These are phyloP conservation scores for Penicillium pancosmium DNA, from an alignment of 495 filamentous ascomycete species.

Conservation along the genomic window DNA sequence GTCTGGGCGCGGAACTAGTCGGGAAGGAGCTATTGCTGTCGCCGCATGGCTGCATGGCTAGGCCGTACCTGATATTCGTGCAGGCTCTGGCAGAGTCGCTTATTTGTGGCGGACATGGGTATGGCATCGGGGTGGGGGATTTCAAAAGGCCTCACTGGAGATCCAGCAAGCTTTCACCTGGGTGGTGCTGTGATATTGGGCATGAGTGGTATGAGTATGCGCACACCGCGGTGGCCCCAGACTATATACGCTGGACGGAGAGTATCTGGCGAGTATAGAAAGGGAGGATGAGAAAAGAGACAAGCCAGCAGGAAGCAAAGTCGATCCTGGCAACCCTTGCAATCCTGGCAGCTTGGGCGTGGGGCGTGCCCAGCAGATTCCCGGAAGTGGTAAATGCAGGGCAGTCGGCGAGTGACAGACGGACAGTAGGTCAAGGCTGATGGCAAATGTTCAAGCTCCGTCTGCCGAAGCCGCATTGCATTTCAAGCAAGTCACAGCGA, in stretches of 20 bases:
- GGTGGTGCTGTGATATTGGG: not conserved
- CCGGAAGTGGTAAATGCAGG: slow-evolving; percentile 28
- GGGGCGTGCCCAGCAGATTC: slow-evolving; percentile 6
- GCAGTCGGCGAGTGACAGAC: slow-evolving; percentile 14
- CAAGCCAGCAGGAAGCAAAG: not conserved
- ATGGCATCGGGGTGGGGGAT: not conserved
- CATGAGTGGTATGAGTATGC: not conserved
- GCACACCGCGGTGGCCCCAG: not conserved
- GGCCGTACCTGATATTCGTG: slow-evolving; percentile 18
- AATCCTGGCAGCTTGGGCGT: not conserved
- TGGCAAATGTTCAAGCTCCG: not conserved
- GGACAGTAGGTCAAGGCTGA: not conserved
- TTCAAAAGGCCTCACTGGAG: slow-evolving; percentile 4
- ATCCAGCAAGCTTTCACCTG: slow-evolving; percentile 2
- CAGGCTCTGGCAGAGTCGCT: slow-evolving; percentile 21
- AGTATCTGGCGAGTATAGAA: not conserved
- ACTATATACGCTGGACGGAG: not conserved
- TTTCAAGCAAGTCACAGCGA: slow-evolving; percentile 1
- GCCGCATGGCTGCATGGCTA: slow-evolving; percentile 3
- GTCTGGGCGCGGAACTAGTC: slow-evolving; percentile 6
- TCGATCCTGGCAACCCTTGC: not conserved
- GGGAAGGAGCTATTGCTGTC: slow-evolving; percentile 3
- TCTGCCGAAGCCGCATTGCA: not conserved
- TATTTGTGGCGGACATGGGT: slow-evolving; percentile 16
- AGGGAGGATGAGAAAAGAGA: not conserved